A percentile compares a stretch with the other conserved stretches of the same genome.
Conservation (phyloP, 2,329 filamentous ascomycete species). For the Myriosclerotinia curreyana region DNA sequence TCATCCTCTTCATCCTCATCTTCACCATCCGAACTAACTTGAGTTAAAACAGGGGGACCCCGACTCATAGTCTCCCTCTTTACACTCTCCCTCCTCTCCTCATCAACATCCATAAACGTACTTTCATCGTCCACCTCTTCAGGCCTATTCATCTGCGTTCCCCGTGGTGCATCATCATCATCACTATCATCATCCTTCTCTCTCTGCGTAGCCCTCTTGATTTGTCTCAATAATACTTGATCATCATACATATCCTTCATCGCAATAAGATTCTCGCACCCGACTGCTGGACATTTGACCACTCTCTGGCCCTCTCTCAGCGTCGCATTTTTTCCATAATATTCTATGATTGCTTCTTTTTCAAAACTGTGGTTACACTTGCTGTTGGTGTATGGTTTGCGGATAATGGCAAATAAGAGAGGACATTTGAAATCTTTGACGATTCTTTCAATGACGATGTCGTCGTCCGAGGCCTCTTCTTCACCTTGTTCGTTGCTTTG, state of each 20-base stretch:
- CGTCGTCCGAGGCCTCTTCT: conserved; percentile 55
- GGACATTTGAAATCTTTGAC: conserved; percentile 67
- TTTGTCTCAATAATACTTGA: conserved; percentile 53
- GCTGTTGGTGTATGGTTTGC: conserved; percentile 62
- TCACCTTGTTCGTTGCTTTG: neutral
- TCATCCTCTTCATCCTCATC: conserved; percentile 1
- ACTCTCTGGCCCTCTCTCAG: conserved; percentile 16
- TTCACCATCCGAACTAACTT: conserved; percentile 1
- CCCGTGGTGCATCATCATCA: neutral
- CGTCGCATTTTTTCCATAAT: conserved; percentile 25
- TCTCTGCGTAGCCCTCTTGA: conserved; percentile 51
- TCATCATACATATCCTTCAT: conserved; percentile 56
- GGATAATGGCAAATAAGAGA: conserved; percentile 61
- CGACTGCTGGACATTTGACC: conserved; percentile 61
- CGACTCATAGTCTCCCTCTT: conserved; percentile 4
- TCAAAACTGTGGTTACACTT: conserved; percentile 74
- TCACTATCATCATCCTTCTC: conserved; percentile 45
- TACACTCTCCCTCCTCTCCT: neutral
- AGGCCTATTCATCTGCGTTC: conserved; percentile 9
- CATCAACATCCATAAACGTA: conserved; percentile 12
- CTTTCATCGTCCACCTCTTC: conserved; percentile 6
- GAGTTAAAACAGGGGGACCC: neutral
- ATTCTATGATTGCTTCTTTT: conserved; percentile 59
- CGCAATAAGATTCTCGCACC: conserved; percentile 56
- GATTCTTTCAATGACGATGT: conserved; percentile 64